Conservation (phyloP, 2,329 filamentous ascomycete species). For the Xylaria sp. region DNA sequence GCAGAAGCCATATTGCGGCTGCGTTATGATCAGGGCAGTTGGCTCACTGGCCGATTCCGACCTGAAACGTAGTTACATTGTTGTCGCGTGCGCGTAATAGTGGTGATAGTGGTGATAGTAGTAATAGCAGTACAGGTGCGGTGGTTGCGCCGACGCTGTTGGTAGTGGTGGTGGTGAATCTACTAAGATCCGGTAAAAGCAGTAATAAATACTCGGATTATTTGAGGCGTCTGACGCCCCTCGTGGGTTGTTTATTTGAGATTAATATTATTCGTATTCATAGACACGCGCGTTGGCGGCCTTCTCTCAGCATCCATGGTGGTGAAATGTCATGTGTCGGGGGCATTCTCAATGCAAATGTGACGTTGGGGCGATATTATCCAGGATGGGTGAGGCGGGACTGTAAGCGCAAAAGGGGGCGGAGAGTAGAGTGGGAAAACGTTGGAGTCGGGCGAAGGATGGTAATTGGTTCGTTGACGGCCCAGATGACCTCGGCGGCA, state of each 20-base stretch:
- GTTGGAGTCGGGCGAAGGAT: conserved; percentile 32
- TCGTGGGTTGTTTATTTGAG: background rate
- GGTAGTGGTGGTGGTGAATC: background rate
- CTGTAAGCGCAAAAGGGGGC: background rate
- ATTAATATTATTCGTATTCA: background rate
- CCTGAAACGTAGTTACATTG: conserved; percentile 3
- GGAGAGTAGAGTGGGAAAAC: background rate
- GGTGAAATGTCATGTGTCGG: conserved; percentile 3
- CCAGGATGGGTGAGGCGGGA: background rate
- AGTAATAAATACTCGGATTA: background rate
- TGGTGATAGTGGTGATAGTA: background rate
- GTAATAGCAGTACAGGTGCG: background rate
- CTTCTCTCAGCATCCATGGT: background rate
- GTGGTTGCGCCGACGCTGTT: background rate
- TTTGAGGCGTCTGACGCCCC: background rate
- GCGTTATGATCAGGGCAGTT: background rate
- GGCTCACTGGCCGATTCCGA: background rate
- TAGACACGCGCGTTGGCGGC: background rate
- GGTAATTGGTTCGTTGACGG: conserved; percentile 53
- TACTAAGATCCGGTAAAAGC: too few relatives aligned
- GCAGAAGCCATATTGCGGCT: background rate
- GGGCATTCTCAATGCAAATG: background rate
- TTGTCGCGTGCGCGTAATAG: background rate
- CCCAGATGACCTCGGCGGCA: conserved; percentile 53
- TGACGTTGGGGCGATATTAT: conserved; percentile 10